These are phyloP conservation scores for Beta lomatogona DNA, from an alignment of 179 eudicot species.

Conservation along the genomic window DNA sequence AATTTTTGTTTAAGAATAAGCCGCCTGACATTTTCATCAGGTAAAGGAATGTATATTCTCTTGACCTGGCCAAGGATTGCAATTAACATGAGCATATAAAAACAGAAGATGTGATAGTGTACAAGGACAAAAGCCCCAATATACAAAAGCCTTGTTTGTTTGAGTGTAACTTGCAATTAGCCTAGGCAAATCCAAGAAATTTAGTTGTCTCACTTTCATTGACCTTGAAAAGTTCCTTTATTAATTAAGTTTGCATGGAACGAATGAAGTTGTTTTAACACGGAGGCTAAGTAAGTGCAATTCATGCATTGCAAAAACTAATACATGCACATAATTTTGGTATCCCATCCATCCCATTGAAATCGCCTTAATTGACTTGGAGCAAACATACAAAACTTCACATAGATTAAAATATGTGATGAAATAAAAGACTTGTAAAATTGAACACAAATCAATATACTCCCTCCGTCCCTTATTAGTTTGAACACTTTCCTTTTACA, in stretches of 20 bases:
- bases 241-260: not conserved
- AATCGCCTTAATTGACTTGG: too few species aligned
- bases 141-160: not conserved
- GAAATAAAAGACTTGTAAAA: too few species aligned
- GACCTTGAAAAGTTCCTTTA: not conserved
- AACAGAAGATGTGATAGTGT: constrained; percentile 7
- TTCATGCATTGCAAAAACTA: not conserved
- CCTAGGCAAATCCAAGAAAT: not conserved
- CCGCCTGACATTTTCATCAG: constrained; percentile 78
- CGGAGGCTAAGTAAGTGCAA: not conserved
- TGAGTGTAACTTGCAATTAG: not conserved
- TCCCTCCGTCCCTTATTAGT: too few species aligned
- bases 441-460: too few species aligned
- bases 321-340: not conserved
- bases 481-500: too few species aligned
- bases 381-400: too few species aligned
- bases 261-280: not conserved
- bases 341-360: too few species aligned
- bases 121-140: not conserved
- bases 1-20: constrained; percentile 73
- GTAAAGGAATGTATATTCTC: constrained; percentile 93
- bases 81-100: constrained; percentile 19
- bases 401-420: too few species aligned
- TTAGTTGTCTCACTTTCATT: not conserved
- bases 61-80: constrained; percentile 60